Conservation (phyloP, 2,329 filamentous ascomycete species). For the Pseudocercospora pini-densiflorae region DNA sequence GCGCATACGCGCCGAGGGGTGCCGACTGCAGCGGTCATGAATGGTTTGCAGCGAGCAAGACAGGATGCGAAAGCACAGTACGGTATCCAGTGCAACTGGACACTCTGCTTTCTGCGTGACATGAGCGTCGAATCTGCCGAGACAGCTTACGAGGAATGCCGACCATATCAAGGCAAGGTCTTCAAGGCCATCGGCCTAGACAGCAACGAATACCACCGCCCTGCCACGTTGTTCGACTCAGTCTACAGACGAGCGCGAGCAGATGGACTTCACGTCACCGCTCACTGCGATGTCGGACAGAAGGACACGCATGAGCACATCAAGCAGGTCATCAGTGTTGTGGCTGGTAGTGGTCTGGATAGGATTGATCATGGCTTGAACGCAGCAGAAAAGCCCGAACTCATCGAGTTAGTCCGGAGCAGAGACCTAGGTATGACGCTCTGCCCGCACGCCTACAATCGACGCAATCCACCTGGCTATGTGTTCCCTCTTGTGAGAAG, state of each 20-base stretch:
- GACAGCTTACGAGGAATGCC: constrained; percentile 45
- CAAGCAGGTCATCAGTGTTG: constrained; percentile 39
- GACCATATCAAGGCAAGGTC: constrained; percentile 50
- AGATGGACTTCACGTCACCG: constrained; percentile 53
- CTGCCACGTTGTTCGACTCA: constrained; percentile 51
- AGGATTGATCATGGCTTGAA: constrained; percentile 52
- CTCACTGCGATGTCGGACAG: constrained; percentile 58
- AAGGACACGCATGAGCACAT: constrained; percentile 54
- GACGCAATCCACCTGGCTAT: constrained; percentile 46
- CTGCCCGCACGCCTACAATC: constrained; percentile 49
- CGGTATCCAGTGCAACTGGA: constrained; percentile 37
- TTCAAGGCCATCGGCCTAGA: constrained; percentile 53
- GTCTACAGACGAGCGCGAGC: constrained; percentile 43
- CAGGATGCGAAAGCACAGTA: constrained; percentile 18
- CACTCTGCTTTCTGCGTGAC: constrained; percentile 52
- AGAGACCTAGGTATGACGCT: constrained; percentile 47
- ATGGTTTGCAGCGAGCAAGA: constrained; percentile 40
- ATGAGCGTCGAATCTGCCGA: constrained; percentile 45
- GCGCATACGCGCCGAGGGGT: constrained; percentile 40
- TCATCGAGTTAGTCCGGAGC: constrained; percentile 41
- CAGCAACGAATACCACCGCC: constrained; percentile 53
- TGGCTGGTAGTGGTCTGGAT: constrained; percentile 42
- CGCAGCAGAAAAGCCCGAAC: constrained; percentile 40
- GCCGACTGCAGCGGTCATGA: constrained; percentile 39
- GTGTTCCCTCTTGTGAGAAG: constrained; percentile 51